phyloP scores from a whole-genome alignment of 371 early-diverging fungal genomes.

The Apophysomyces ossiformis region DNA sequence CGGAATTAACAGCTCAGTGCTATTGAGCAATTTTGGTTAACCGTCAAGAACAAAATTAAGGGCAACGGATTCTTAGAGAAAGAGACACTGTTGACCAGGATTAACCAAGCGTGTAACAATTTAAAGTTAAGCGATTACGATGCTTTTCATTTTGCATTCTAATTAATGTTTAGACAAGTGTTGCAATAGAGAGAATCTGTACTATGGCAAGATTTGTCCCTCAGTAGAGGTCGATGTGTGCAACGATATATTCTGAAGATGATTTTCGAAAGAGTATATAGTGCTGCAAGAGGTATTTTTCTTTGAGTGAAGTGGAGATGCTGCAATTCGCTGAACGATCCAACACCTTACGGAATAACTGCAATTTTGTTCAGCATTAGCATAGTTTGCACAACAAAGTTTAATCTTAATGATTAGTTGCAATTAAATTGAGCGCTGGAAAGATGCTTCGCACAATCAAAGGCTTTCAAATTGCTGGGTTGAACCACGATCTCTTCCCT shows the following conservation, averaged over 20 bases:
- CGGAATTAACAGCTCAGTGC: background rate
- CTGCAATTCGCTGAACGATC: background rate
- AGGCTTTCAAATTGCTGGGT: background rate
- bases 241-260: background rate
- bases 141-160: background rate
- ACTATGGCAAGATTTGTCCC: background rate
- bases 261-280: background rate
- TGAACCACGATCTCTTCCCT: background rate
- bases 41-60: background rate
- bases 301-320: background rate
- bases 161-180: background rate
- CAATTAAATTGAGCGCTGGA: background rate
- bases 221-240: background rate
- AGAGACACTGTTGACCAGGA: background rate
- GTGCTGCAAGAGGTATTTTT: background rate
- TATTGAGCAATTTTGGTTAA: background rate
- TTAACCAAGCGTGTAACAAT: constrained; percentile 2
- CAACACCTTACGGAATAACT: background rate
- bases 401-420: too few relatives aligned
- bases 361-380: background rate
- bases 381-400: too few relatives aligned
- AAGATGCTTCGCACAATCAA: background rate
- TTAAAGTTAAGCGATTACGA: constrained; percentile 3
- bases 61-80: background rate
- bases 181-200: background rate